phyloP scores from a whole-genome alignment of 331 rosid genomes.

The Quercus lobata region DNA sequence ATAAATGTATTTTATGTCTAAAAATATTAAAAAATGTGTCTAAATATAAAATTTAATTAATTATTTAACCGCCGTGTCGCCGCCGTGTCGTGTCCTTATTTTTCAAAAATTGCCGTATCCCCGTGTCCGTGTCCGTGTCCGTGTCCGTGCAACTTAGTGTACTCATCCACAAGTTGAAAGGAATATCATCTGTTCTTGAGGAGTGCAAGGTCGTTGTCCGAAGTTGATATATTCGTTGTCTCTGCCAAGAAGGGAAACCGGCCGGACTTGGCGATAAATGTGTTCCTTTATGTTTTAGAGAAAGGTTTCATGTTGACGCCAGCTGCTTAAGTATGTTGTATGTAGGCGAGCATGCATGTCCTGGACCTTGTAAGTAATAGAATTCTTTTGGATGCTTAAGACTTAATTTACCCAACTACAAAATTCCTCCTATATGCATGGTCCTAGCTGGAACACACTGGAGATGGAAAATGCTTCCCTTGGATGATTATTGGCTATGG shows the following conservation, averaged over 20 bases:
- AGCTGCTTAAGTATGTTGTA: conserved; percentile 36
- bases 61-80: too few species aligned
- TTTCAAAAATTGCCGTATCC: too few species aligned
- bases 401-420: too few species aligned
- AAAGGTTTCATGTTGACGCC: conserved; percentile 39
- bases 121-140: too few species aligned
- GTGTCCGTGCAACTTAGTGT: too few species aligned
- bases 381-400: too few species aligned
- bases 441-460: background rate
- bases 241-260: conserved; percentile 30
- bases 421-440: too few species aligned
- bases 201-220: conserved; percentile 51
- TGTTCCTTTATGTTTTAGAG: conserved; percentile 59
- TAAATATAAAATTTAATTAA: too few species aligned
- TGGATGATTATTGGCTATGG: background rate
- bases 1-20: too few species aligned
- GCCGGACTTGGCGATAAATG: conserved; percentile 34
- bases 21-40: too few species aligned
- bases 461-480: background rate
- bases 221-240: conserved; percentile 64
- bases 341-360: conserved; percentile 32
- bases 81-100: too few species aligned
- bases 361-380: background rate
- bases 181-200: conserved; percentile 52
- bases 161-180: too few species aligned